Conservation (phyloP, 306 rosid species). For the Prunus padus region DNA sequence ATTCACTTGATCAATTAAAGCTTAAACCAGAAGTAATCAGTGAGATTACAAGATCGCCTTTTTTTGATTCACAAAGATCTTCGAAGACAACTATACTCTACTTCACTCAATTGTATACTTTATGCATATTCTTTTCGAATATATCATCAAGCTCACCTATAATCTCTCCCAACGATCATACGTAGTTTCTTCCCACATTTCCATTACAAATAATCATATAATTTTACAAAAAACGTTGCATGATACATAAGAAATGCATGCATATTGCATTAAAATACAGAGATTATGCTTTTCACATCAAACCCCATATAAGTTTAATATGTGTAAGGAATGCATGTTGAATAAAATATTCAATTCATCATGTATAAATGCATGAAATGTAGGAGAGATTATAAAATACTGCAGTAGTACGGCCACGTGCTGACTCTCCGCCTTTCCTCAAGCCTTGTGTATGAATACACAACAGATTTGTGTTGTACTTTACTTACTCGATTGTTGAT, state of each 20-base stretch:
- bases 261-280: not conserved
- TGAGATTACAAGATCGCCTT: not conserved
- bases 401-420: no score
- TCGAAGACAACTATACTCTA: not conserved
- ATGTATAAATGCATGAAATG: not conserved
- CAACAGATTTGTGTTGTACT: no score
- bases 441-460: no score
- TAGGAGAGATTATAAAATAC: not conserved
- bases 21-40: conserved; percentile 1
- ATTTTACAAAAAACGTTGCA: not conserved
- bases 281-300: conserved; percentile 28
- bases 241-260: not conserved
- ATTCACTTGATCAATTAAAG: not conserved
- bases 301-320: not conserved
- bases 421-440: no score
- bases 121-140: no score
- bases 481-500: no score
- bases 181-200: not conserved
- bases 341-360: not conserved
- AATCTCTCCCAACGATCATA: not conserved
- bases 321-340: conserved; percentile 16
- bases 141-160: not conserved
- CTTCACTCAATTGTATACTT: not conserved
- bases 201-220: not conserved
- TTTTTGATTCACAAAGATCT: conserved; percentile 6